phyloP scores from a whole-genome alignment of 768 basidiomycete species.

The Rhodosporidiobolus sp. region DNA sequence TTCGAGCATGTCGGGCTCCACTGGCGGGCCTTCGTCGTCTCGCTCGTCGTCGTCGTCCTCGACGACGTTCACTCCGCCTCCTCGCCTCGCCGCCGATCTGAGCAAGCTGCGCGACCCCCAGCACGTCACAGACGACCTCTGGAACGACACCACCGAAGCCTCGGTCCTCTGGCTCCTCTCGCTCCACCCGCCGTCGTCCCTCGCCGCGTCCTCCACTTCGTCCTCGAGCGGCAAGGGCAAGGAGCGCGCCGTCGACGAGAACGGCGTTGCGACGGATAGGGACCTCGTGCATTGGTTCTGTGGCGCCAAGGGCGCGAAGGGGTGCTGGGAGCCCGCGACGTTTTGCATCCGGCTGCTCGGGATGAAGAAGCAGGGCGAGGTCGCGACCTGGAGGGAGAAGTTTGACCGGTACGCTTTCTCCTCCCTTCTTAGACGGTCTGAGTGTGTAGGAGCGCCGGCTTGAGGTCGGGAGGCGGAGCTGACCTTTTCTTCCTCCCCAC shows the following conservation, averaged over 20 bases:
- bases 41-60: neutral
- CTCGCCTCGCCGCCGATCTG: constrained; percentile 10
- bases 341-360: constrained; percentile 81
- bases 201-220: neutral
- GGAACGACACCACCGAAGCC: constrained; percentile 30
- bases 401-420: constrained; percentile 22
- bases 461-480: neutral
- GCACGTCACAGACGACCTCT: constrained; percentile 19
- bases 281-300: constrained; percentile 73
- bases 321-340: constrained; percentile 62
- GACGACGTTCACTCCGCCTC: constrained; percentile 3
- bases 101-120: constrained; percentile 9
- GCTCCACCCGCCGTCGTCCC: neutral
- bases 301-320: constrained; percentile 57
- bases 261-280: neutral
- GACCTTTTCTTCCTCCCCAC: too few species aligned
- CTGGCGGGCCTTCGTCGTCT: neutral
- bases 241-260: constrained; percentile 9
- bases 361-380: constrained; percentile 58
- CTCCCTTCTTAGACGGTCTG: neutral
- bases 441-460: neutral
- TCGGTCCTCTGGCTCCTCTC: constrained; percentile 28
- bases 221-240: constrained; percentile 3
- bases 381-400: constrained; percentile 63
- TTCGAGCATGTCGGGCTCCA: neutral